Evolutionary conservation across 1,139 yeast species (phyloP).

Genomic region (Williopsis jadinii): DNA sequence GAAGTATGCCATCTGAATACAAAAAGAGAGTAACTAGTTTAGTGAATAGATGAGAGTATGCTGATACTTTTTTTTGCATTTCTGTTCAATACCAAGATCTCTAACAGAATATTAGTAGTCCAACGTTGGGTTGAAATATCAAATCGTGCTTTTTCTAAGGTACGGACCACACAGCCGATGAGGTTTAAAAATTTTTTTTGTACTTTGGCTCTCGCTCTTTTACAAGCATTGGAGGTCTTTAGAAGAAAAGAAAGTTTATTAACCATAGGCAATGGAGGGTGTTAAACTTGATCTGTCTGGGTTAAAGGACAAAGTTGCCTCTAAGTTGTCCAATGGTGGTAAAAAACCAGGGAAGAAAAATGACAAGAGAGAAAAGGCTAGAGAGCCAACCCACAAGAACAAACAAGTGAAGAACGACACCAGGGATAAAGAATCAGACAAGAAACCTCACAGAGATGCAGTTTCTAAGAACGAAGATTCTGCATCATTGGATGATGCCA

Average conservation of each 20-base stretch:
- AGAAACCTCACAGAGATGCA: not conserved
- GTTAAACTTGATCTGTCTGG: conserved; percentile 24
- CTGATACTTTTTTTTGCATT: not conserved
- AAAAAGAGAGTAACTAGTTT: not conserved
- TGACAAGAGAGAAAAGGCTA: conserved; percentile 5
- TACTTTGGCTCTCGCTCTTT: too few species aligned
- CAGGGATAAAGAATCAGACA: not conserved
- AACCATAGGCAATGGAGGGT: conserved; percentile 16
- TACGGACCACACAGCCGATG: conserved; percentile 15
- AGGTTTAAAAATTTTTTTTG: conserved; percentile 10
- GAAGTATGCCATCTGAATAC: conserved; percentile 77
- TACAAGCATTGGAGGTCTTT: too few species aligned
- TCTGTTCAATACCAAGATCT: too few species aligned
- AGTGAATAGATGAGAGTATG: not conserved
- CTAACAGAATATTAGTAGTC: too few species aligned
- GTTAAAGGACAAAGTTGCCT: conserved; percentile 25
- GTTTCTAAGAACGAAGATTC: conserved; percentile 6
- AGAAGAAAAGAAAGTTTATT: too few species aligned
- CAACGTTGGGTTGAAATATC: too few species aligned
- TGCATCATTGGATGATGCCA: conserved; percentile 30
- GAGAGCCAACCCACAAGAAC: conserved; percentile 1
- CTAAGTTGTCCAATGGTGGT: conserved; percentile 15
- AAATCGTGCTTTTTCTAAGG: not conserved
- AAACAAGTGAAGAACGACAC: conserved; percentile 1
- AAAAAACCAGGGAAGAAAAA: conserved; percentile 9